Evolutionary conservation across 2,329 filamentous ascomycete genomes (phyloP).

Genomic region (Neonectria faginata): DNA sequence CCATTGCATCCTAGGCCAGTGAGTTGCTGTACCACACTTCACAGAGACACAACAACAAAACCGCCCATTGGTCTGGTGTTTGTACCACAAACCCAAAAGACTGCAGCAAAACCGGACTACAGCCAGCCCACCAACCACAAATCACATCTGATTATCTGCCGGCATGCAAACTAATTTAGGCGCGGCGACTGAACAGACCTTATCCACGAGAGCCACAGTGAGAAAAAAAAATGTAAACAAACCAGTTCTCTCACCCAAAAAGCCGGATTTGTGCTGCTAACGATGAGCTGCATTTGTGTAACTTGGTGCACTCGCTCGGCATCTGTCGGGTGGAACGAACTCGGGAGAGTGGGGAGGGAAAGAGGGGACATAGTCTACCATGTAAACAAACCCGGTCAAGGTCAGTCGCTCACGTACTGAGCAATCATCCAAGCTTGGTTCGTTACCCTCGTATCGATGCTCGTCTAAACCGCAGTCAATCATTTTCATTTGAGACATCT

Average conservation of each 20-base stretch:
- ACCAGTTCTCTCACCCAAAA: constrained; percentile 2
- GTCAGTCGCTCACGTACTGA: background rate
- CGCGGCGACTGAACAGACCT: constrained; percentile 15
- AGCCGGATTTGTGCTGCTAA: constrained; percentile 19
- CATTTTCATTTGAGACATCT: background rate
- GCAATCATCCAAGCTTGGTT: background rate
- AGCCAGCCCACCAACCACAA: background rate
- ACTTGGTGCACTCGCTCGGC: constrained; percentile 22
- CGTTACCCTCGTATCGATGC: background rate
- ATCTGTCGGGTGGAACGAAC: constrained; percentile 14
- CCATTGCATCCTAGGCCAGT: background rate
- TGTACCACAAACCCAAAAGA: constrained; percentile 12
- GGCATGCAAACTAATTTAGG: constrained; percentile 21
- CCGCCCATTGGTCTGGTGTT: background rate
- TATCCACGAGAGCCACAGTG: background rate
- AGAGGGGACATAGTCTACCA: constrained; percentile 1
- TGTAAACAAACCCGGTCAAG: constrained; percentile 24
- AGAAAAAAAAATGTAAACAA: constrained; percentile 17
- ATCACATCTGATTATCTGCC: background rate
- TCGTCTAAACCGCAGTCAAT: too few species aligned
- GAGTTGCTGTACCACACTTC: background rate
- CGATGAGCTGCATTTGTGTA: constrained; percentile 6
- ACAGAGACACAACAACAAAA: background rate
- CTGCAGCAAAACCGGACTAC: background rate
- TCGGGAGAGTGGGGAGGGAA: constrained; percentile 14